Evolutionary conservation across 768 basidiomycete genomes (phyloP).

Genomic region (Tricholoma sp.): DNA sequence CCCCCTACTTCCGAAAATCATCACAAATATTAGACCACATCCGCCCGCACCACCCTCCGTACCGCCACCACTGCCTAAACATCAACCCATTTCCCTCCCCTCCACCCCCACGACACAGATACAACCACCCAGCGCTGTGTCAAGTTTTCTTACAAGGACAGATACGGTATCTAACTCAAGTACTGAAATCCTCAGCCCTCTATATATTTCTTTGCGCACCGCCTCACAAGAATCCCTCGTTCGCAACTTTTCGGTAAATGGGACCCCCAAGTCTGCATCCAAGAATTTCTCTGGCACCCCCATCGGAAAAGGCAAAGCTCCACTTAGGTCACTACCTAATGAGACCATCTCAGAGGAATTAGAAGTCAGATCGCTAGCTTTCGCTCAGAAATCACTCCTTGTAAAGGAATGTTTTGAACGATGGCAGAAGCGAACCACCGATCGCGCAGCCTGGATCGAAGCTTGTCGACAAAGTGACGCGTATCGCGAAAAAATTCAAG

Average conservation of each 20-base stretch:
- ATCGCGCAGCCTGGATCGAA: constrained; percentile 52
- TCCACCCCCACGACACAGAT: constrained; percentile 34
- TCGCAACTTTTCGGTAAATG: constrained; percentile 6
- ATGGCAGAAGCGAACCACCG: constrained; percentile 44
- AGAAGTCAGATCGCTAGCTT: constrained; percentile 36
- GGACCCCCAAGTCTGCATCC: constrained; percentile 1
- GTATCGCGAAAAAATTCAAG: constrained; percentile 49
- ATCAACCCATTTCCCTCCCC: constrained; percentile 42
- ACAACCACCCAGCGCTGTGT: constrained; percentile 26
- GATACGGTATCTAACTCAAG: constrained; percentile 17
- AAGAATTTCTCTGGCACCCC: constrained; percentile 8
- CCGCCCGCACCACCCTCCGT: constrained; percentile 18
- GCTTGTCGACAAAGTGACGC: constrained; percentile 56
- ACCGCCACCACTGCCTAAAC: constrained; percentile 35
- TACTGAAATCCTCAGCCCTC: constrained; percentile 39
- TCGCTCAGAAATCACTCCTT: constrained; percentile 33
- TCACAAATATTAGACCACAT: constrained; percentile 14
- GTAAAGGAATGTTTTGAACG: constrained; percentile 37
- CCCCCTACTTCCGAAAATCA: constrained; percentile 19
- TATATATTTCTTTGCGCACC: constrained; percentile 34
- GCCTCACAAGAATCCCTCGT: constrained; percentile 16
- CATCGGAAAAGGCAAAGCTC: constrained; percentile 20
- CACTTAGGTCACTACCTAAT: constrained; percentile 24
- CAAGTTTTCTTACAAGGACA: constrained; percentile 25
- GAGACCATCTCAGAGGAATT: constrained; percentile 23